These are phyloP conservation scores for Trichoderma polysporum DNA, from an alignment of 2,329 filamentous ascomycete genomes.

Conservation along the genomic window DNA sequence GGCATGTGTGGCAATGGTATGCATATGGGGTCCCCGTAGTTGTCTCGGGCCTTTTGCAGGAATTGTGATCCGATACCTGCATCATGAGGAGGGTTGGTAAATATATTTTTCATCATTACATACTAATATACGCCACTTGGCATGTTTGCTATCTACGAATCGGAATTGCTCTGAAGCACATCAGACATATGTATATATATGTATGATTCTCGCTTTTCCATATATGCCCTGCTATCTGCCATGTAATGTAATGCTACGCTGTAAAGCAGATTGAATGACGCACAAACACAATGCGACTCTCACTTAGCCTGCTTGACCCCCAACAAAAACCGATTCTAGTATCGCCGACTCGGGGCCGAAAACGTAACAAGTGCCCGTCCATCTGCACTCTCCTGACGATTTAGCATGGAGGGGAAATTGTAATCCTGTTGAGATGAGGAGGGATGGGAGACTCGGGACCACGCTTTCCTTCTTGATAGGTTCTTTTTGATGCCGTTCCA, in stretches of 20 bases:
- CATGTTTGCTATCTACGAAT: not conserved
- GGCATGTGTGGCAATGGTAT: not conserved
- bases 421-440: not conserved
- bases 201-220: not conserved
- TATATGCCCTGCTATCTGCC: not conserved
- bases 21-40: constrained; percentile 1
- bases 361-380: not conserved
- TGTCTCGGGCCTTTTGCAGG: constrained; percentile 14
- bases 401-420: not conserved
- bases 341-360: not conserved
- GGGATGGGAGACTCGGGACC: not conserved
- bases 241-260: constrained; percentile 4
- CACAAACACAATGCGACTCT: not conserved
- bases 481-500: not conserved
- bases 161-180: not conserved
- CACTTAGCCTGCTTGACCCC: not conserved
- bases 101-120: not conserved
- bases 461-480: not conserved
- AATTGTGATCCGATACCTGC: not conserved
- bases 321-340: not conserved
- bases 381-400: not conserved
- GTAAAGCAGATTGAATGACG: not conserved
- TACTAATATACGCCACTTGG: not conserved
- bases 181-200: not conserved
- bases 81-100: not conserved